Conservation (phyloP, 2,329 filamentous ascomycete species). For the Aspergillus calidoustus region DNA sequence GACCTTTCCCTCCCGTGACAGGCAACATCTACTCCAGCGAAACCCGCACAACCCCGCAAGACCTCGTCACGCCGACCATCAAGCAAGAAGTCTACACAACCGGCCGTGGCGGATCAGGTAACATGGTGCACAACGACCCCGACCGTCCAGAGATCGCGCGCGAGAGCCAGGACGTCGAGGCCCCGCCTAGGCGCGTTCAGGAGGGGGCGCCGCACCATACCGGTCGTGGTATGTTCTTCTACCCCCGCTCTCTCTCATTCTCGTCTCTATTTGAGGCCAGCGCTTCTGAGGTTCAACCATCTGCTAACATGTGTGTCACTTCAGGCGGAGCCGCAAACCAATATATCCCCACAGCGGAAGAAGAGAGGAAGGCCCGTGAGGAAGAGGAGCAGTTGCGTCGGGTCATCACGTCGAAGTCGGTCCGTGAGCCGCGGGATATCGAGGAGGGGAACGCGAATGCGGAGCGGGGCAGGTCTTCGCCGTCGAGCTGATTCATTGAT, state of each 20-base stretch:
- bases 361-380: slow-evolving; percentile 34
- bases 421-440: slow-evolving; percentile 21
- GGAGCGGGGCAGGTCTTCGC: slow-evolving; percentile 12
- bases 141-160: slow-evolving; percentile 70
- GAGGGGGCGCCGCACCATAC: slow-evolving; percentile 48
- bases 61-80: slow-evolving; percentile 80
- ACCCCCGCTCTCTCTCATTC: not conserved
- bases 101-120: slow-evolving; percentile 83
- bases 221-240: slow-evolving; percentile 45
- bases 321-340: slow-evolving; percentile 44
- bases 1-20: slow-evolving; percentile 21
- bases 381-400: slow-evolving; percentile 40
- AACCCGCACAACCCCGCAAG: slow-evolving; percentile 57
- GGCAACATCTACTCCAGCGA: slow-evolving; percentile 68
- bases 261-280: not conserved
- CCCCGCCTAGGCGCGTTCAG: slow-evolving; percentile 45
- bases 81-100: slow-evolving; percentile 86
- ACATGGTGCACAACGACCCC: slow-evolving; percentile 81
- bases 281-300: not conserved
- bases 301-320: not conserved
- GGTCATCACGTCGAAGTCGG: slow-evolving; percentile 31
- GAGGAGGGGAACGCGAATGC: slow-evolving; percentile 20
- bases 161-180: slow-evolving; percentile 79
- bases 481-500: slow-evolving; percentile 15
- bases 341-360: slow-evolving; percentile 32